These are phyloP conservation scores for Chaetomium cochliodes DNA, from an alignment of 495 filamentous ascomycete species.

Conservation along the genomic window DNA sequence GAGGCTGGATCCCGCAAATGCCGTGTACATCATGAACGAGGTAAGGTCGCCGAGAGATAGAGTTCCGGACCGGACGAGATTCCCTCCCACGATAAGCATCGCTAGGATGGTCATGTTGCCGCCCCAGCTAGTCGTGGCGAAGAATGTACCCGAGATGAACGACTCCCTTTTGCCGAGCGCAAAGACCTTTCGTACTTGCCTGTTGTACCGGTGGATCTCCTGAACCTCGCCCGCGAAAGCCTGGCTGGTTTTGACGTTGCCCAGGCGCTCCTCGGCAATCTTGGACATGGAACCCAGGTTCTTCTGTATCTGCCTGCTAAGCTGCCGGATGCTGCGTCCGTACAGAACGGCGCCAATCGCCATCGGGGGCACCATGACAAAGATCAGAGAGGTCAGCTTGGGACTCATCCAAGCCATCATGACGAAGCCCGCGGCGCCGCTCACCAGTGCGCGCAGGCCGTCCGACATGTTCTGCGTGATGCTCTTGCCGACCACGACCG, in stretches of 20 bases:
- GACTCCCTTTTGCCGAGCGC: constrained; percentile 81
- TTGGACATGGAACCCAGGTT: constrained; percentile 89
- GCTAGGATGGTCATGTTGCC: constrained; percentile 95
- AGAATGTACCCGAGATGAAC: constrained; percentile 86
- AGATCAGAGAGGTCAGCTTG: constrained; percentile 82
- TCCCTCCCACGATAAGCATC: constrained; percentile 86
- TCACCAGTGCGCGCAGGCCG: constrained; percentile 82
- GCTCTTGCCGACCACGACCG: constrained; percentile 95
- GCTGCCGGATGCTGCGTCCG: constrained; percentile 77
- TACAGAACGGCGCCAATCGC: constrained; percentile 91
- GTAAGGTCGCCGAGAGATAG: constrained; percentile 91
- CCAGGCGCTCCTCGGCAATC: constrained; percentile 92
- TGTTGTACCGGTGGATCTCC: constrained; percentile 88
- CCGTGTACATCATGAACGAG: constrained; percentile 98
- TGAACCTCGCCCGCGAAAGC: constrained; percentile 90
- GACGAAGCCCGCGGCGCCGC: constrained; percentile 79
- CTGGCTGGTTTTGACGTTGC: constrained; percentile 93
- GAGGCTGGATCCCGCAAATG: constrained; percentile 85
- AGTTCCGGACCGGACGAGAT: constrained; percentile 78
- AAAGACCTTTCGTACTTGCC: constrained; percentile 88
- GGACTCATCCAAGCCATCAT: constrained; percentile 92
- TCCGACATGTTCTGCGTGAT: constrained; percentile 98
- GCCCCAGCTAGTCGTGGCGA: constrained; percentile 80
- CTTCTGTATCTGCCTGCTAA: constrained; percentile 88
- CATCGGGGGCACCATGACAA: constrained; percentile 85